A percentile compares a stretch with the other conserved stretches of the same genome.
Conservation (phyloP, 495 filamentous ascomycete species). For the Mytilinidion resinicola region DNA sequence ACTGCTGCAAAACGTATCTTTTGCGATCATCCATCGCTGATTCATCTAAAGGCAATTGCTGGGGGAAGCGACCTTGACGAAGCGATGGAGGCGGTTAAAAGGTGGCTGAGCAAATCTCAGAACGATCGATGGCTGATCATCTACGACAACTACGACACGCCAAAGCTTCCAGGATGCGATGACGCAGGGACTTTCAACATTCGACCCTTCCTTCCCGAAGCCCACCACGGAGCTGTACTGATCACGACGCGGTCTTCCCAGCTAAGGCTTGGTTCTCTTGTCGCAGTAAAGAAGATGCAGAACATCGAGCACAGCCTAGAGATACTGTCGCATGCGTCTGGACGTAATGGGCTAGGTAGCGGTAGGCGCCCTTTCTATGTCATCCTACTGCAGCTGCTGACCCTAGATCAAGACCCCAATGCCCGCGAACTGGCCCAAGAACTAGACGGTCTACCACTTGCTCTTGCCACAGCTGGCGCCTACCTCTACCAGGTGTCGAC, state of each 20-base stretch:
- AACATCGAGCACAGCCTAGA: constrained; percentile 32
- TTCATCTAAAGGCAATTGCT: constrained; percentile 12
- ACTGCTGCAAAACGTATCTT: constrained; percentile 30
- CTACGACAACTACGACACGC: constrained; percentile 32
- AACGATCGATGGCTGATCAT: constrained; percentile 36
- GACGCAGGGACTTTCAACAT: constrained; percentile 31
- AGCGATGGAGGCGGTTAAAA: constrained; percentile 31
- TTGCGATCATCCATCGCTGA: constrained; percentile 24
- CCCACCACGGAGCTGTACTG: constrained; percentile 37
- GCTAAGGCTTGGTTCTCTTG: constrained; percentile 29
- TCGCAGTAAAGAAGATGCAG: constrained; percentile 33
- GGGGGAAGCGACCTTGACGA: constrained; percentile 25
- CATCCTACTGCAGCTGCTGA: background rate
- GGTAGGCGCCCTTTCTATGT: constrained; percentile 5
- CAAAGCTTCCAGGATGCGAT: constrained; percentile 19
- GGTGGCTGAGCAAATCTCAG: constrained; percentile 31
- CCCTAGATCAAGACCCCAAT: constrained; percentile 7
- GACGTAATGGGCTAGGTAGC: constrained; percentile 24
- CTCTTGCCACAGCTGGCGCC: constrained; percentile 24
- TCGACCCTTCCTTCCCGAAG: constrained; percentile 32
- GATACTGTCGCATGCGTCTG: constrained; percentile 35
- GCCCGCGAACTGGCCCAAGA: constrained; percentile 8
- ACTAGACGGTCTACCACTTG: constrained; percentile 25
- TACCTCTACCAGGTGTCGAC: constrained; percentile 18
- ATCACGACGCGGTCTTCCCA: constrained; percentile 40